A percentile compares a stretch with the other conserved stretches of the same genome.
Evolutionary conservation across 148 eudicot species (phyloP).

Genomic region (Diospyros kaki): DNA sequence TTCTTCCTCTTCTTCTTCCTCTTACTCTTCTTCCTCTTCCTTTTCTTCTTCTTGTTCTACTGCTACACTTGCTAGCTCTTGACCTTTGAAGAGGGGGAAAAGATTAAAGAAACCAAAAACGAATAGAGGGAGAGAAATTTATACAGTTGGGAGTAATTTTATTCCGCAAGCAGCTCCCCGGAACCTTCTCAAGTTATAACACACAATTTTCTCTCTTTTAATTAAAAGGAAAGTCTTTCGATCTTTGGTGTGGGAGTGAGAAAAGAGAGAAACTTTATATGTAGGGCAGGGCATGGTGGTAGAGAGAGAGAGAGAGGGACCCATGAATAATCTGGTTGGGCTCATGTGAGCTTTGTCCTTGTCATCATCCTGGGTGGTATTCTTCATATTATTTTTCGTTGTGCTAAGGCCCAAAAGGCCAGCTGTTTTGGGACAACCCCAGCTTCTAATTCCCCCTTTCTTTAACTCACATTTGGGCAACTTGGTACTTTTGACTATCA

Average conservation of each 20-base stretch:
- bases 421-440: constrained; percentile 25
- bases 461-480: too few relatives aligned
- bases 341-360: constrained; percentile 48
- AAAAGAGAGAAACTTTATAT: not conserved
- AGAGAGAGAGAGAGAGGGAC: constrained; percentile 20
- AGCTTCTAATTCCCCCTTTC: constrained; percentile 11
- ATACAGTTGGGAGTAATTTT: not conserved
- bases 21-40: not conserved
- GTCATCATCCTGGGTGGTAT: constrained; percentile 20
- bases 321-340: constrained; percentile 44
- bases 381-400: not conserved
- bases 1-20: constrained; percentile 6
- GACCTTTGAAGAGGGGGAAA: constrained; percentile 9
- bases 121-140: not conserved
- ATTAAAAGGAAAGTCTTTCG: not conserved
- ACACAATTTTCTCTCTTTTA: constrained; percentile 9
- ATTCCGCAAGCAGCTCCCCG: constrained; percentile 14
- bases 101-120: constrained; percentile 1
- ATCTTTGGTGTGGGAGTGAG: constrained; percentile 7
- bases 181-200: constrained; percentile 40
- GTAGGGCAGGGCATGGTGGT: not conserved
- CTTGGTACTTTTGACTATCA: too few relatives aligned
- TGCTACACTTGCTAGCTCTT: not conserved
- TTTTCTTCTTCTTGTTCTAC: not conserved
- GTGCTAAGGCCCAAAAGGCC: constrained; percentile 9